A percentile compares a stretch with the other conserved stretches of the same genome.
These are phyloP conservation scores for Trichomonas vaginalis DNA, from an alignment of 208 protist species.

Conservation along the genomic window DNA sequence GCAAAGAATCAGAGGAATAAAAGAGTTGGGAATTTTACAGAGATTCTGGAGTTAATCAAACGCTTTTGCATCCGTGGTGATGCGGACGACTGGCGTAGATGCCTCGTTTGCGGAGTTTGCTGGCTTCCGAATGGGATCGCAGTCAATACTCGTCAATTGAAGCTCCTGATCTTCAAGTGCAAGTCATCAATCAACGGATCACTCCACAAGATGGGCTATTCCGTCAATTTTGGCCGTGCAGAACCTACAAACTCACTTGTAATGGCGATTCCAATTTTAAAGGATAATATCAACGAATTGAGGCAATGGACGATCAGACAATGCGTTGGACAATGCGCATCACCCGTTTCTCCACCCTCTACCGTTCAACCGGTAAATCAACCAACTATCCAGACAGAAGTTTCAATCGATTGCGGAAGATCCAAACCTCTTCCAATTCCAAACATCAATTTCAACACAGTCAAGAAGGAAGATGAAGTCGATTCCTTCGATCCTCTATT, in stretches of 20 bases:
- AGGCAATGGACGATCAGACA: background rate
- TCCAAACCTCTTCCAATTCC: background rate
- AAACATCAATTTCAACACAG: background rate
- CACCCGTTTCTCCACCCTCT: background rate
- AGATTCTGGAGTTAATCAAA: background rate
- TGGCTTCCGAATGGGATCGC: background rate
- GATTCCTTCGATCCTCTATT: background rate
- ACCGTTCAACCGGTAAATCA: background rate
- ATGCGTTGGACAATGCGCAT: background rate
- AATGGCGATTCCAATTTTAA: background rate
- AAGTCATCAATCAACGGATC: conserved; percentile 7
- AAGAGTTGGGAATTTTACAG: background rate
- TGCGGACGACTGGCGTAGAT: background rate
- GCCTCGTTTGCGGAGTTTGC: background rate
- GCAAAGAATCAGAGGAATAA: background rate
- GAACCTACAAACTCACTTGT: background rate
- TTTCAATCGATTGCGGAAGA: background rate
- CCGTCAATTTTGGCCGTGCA: background rate
- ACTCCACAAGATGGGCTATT: background rate
- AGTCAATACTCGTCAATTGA: background rate
- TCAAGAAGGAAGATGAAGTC: background rate
- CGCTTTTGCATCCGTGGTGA: background rate
- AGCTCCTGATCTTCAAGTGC: background rate
- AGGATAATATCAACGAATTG: background rate
- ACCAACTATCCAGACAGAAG: background rate